Conservation (phyloP, 371 early-diverging fungal species). For the Lichtheimia corymbifera region DNA sequence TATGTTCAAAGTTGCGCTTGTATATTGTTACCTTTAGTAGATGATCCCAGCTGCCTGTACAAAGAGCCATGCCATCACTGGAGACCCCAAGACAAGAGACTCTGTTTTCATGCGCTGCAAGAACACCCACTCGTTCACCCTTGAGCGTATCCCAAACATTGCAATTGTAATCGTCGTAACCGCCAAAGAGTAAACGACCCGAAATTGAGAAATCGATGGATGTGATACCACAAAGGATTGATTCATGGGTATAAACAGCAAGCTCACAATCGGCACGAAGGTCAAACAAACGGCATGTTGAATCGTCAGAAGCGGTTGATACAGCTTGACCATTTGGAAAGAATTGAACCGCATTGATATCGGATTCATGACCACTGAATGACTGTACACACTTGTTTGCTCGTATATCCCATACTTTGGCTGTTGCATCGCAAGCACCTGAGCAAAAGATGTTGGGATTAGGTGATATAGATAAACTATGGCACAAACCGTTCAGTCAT, state of each 20-base stretch:
- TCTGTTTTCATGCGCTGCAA: constrained; percentile 93
- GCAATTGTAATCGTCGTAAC: constrained; percentile 96
- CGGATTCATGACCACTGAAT: constrained; percentile 95
- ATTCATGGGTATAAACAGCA: constrained; percentile 92
- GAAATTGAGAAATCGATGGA: constrained; percentile 93
- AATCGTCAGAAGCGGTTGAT: constrained; percentile 95
- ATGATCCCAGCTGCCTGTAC: constrained; percentile 96
- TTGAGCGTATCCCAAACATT: constrained; percentile 97
- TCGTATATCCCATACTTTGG: constrained; percentile 97
- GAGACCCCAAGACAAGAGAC: constrained; percentile 94
- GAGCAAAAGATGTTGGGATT: constrained; percentile 93
- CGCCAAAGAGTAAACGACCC: constrained; percentile 94
- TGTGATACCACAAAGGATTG: constrained; percentile 94
- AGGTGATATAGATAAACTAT: constrained; percentile 58
- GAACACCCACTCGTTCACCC: constrained; percentile 89
- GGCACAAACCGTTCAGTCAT: no score
- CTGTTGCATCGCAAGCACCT: constrained; percentile 95
- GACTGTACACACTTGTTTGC: constrained; percentile 92
- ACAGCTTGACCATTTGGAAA: constrained; percentile 97
- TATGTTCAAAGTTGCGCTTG: neutral
- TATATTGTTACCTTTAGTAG: constrained; percentile 72
- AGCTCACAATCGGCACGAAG: constrained; percentile 94
- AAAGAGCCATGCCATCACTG: constrained; percentile 93
- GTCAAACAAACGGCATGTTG: constrained; percentile 93
- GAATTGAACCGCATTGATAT: constrained; percentile 96